Base-by-base conservation (phyloP, 2,329 filamentous ascomycete species). In the Arthrobotrys sinensis region DNA sequence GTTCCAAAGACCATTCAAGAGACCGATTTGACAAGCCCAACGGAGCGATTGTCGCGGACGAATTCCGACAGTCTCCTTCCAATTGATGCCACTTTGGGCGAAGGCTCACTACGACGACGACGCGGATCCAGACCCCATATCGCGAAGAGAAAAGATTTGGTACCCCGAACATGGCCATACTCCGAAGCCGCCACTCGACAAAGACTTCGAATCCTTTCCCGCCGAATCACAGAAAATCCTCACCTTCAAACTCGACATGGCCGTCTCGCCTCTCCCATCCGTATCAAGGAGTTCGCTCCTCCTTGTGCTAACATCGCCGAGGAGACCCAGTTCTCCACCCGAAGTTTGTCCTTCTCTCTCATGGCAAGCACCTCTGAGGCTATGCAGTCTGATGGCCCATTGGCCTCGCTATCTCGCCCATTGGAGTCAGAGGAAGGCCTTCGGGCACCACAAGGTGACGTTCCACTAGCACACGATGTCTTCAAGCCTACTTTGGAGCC, bases 321-420 rank as follows among this genome's bases (percentile, higher is more conserved):
- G 50, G 73, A 77, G 32, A 77, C 66, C 43, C 73, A 77, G n/a
- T 77, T 71, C 46, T 89, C 87, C 1, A 88, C 87, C 10, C 86
- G 88, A 46, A 90, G 91, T 79, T 90, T 92, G 86, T 86, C 87
- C 48, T 84, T 91, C 81, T 91, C 90, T 10, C 85, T 92, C 65
- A 86, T 87, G 0, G 84, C 91, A 34, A 90, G 89, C 84, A 91
- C 90, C 0, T 87, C 90, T 1, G 89, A 90, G 48, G 87, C 87
- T 1, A 91, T 92, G 90, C 88, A 91, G 80, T 88, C 87, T 0
- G 85, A 88, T 66, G 90, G 89, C 89, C 89, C 8, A 82, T 92
- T 79, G 46, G 68, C 62, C 6, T 62, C 67, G 19, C 76, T 72
- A 4, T 79, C 76, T 7, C 68, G 64, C 14, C 68, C 69, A 21